Base-by-base conservation (phyloP, 2,329 filamentous ascomycete species). In the Fonsecaea pugnacius region DNA sequence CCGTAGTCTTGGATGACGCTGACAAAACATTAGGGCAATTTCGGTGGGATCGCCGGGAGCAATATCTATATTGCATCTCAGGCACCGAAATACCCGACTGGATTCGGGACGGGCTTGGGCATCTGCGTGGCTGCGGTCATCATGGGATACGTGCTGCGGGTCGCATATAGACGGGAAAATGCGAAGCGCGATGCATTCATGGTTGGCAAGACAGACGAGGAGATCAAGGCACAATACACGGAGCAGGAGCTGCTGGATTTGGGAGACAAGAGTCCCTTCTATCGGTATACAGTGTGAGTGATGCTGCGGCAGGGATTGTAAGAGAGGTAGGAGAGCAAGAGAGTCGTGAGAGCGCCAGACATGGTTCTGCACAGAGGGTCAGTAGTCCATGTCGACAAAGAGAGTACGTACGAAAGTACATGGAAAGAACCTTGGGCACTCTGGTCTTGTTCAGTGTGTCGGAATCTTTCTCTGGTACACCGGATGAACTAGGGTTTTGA, bases 21-120 rank as follows among this genome's bases (percentile, higher is more conserved):
- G 8, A 46, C 10, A 21, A 24, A 21, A 24, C 2, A 21, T 46
- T 10, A 48, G 43, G 87, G 87, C 0, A 89, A 90, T 66, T 72
- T 89, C 1, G 89, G 89, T 0, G 76, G 76, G 1, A 67, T 78
- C 7, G 72, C 75, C 38, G 76, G 76, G 6, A 76, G 74, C 51
- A 78, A 79, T 66, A 76, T 80, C 57, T 80, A 77, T 65, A 67
- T 77, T 7, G 69, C 71, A 4, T 67, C 63, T n/a, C 69, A 77
- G 58, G 73, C 68, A 0, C 77, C 78, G 1, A 62, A 53, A 12
- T 80, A 78, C 65, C 71, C 70, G 1, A 73, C 75, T 0, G 78
- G 78, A 0, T 79, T 77, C 53, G 75, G 76, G 0, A 72, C 72
- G 10, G 70, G 75, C 9, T 68, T 79, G 72, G 68, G 3, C 67